Evolutionary conservation across 106 monocot genomes (phyloP), one percentile per base, ranked within the genome.

Genomic region (Dioscorea zingiberensis): DNA sequence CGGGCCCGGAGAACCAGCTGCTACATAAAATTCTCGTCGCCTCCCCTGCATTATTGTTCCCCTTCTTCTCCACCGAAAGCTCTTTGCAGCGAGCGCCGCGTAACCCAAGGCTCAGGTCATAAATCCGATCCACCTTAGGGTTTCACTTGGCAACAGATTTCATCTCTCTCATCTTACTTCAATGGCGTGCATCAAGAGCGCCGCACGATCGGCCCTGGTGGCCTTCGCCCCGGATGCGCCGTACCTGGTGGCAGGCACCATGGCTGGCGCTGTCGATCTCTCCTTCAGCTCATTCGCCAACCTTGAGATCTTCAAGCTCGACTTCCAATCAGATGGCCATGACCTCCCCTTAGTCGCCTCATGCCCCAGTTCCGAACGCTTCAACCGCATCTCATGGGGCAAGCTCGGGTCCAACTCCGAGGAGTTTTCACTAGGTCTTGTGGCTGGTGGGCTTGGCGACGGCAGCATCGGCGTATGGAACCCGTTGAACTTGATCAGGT

Each of bases 101-200:
- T 38, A 38, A 38, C 38, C 38, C 9, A 38, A 38, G 6, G 6
- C 38, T 10, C 38, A 38, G 4, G 38, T 10, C 38, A 6, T 38
- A 38, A 38, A 38, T 38, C 38, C 38, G 38, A 38, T 38, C 38
- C 38, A 38, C 38, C 38, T 0, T 38, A 38, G 38, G 38, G 38
- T 38, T 38, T 38, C 3, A 6, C 38, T 38, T 10, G 9, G 38
- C 38, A 10, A 8, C 9, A 38, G 38, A 38, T 6, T 10, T 38
- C 38, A 6, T 38, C 10, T 10, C 14, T 51, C 51, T 16, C 8
- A 18, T 19, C 14, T 13, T 19, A 13, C 62, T 32, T 19, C 64
- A 6, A 85, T 85, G 87, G 85, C 97, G 54, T 91, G 85, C 83
- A 85, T 97, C 64, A 97, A 97, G 86, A 97, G 91, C 81, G 92